Conservation (phyloP, 176 grass and related monocot genomes). For the Oryza brachyantha region DNA sequence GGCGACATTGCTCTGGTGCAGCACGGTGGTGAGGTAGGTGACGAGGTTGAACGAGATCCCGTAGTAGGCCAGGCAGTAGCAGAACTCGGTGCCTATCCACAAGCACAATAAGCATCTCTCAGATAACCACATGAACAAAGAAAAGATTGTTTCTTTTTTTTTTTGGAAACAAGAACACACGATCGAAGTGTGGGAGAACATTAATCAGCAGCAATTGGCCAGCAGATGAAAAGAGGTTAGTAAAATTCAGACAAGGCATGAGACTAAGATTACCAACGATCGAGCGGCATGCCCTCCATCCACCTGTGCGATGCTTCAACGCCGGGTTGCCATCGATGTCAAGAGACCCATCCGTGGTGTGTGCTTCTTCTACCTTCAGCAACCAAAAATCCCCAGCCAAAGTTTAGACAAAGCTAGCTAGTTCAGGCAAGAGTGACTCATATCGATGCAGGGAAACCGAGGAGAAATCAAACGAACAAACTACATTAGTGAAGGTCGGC, state of each 20-base stretch:
- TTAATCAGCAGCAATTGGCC: too few species aligned
- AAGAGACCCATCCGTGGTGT: constrained; percentile 27
- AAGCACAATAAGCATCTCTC: too few species aligned
- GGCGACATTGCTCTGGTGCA: constrained; percentile 38
- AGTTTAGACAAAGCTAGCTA: too few species aligned
- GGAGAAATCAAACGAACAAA: not conserved
- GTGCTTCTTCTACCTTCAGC: not conserved
- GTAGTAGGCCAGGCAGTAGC: constrained; percentile 26
- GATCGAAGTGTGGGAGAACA: too few species aligned
- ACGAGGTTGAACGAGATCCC: constrained; percentile 40
- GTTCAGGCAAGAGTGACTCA: not conserved
- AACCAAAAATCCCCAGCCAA: not conserved
- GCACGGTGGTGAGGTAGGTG: constrained; percentile 40
- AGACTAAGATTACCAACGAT: constrained; percentile 10
- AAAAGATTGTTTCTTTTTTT: too few species aligned
- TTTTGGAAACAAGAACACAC: too few species aligned
- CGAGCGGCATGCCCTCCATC: constrained; percentile 29
- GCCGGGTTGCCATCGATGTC: constrained; percentile 37
- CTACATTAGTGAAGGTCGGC: not conserved
- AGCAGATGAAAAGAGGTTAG: too few species aligned
- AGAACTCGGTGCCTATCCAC: constrained; percentile 33
- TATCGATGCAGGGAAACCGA: not conserved
- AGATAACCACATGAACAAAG: too few species aligned
- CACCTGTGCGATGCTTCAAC: constrained; percentile 18
- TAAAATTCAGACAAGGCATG: too few species aligned